phyloP scores from a whole-genome alignment of 495 filamentous ascomycete genomes.

The Neurospora sp. region DNA sequence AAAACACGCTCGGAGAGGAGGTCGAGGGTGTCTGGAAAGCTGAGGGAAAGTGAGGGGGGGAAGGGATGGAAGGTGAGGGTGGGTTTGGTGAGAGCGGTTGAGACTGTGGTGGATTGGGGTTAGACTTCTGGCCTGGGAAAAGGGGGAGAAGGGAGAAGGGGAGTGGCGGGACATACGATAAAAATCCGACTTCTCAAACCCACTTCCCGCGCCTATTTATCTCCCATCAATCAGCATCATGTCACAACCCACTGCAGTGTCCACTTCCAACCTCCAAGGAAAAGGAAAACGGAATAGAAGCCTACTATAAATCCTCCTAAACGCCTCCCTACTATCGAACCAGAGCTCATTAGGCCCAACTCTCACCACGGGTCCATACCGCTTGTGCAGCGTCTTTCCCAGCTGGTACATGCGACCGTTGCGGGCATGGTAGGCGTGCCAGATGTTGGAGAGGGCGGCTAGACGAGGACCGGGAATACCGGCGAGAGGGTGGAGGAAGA shows the following conservation, averaged over 20 bases:
- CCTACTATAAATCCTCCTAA: constrained; percentile 31
- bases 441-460: constrained; percentile 29
- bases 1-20: constrained; percentile 26
- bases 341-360: constrained; percentile 47
- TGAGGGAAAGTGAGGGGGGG: not conserved
- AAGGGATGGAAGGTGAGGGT: constrained; percentile 5
- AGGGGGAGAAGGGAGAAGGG: too few species aligned
- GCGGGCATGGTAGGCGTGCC: constrained; percentile 24
- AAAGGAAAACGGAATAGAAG: too few species aligned
- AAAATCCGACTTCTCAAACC: too few species aligned
- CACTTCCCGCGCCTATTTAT: too few species aligned
- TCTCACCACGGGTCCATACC: constrained; percentile 45
- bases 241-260: too few species aligned
- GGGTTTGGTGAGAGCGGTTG: constrained; percentile 19
- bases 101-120: constrained; percentile 11
- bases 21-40: constrained; percentile 18
- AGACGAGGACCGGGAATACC: constrained; percentile 25
- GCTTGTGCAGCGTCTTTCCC: constrained; percentile 31
- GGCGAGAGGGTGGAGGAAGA: constrained; percentile 24
- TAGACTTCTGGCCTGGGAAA: too few species aligned
- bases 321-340: constrained; percentile 33
- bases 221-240: too few species aligned
- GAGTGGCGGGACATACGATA: too few species aligned
- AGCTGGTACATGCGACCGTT: constrained; percentile 21
- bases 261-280: too few species aligned